Evolutionary conservation across 73 alveolate genomes (phyloP).

Genomic region (Stentor roeselii): DNA sequence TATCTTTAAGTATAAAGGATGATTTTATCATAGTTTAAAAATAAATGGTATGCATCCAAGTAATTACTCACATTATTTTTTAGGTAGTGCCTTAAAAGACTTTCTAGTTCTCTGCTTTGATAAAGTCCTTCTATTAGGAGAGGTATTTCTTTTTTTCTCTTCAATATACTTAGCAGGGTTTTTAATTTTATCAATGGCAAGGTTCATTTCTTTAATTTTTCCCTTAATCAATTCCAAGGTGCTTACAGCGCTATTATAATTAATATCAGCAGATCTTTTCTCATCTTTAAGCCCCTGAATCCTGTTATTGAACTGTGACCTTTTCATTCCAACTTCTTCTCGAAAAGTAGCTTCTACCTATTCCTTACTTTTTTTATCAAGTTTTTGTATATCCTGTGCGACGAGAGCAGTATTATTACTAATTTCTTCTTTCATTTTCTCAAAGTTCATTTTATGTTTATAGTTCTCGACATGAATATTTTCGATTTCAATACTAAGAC

Average conservation of each 20-base stretch:
- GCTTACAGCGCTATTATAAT: background rate
- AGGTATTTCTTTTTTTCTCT: background rate
- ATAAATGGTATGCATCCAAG: too few relatives aligned
- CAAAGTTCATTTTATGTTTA: background rate
- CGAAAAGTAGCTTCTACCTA: background rate
- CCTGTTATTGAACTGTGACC: background rate
- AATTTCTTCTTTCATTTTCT: background rate
- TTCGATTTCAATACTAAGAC: background rate
- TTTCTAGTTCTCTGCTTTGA: too few relatives aligned
- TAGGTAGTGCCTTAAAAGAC: too few relatives aligned
- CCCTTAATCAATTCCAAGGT: background rate
- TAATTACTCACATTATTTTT: too few relatives aligned
- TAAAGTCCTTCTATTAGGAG: too few relatives aligned
- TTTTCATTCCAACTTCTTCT: constrained; percentile 15
- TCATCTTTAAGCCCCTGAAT: background rate
- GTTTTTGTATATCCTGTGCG: background rate
- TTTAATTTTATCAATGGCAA: background rate
- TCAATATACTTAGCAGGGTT: background rate
- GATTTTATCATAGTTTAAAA: too few relatives aligned
- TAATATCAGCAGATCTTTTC: background rate
- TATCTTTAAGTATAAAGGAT: too few relatives aligned
- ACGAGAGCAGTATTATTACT: background rate
- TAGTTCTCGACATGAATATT: background rate
- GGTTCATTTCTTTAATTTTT: background rate
- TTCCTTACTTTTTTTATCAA: background rate